Evolutionary conservation across 2,329 filamentous ascomycete species (phyloP).

Genomic region (Calonectria fujianensis): DNA sequence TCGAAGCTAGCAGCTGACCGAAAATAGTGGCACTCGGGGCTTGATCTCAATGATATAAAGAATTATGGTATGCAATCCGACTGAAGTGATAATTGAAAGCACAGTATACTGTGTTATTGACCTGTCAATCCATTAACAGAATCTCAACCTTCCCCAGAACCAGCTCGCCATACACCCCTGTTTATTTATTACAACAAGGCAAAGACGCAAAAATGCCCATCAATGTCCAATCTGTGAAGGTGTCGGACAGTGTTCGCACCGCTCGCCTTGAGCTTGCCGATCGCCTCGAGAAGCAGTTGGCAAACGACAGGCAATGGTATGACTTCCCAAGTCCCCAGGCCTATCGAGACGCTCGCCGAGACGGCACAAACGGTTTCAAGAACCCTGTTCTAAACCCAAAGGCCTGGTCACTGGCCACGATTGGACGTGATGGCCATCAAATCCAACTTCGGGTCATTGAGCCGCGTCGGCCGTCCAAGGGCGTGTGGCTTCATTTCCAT

Average conservation of each 20-base stretch:
- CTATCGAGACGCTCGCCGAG: background rate
- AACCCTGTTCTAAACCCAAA: background rate
- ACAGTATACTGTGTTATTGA: too few relatives aligned
- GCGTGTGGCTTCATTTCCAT: constrained; percentile 8
- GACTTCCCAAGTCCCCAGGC: background rate
- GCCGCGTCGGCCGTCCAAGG: background rate
- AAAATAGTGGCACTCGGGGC: too few relatives aligned
- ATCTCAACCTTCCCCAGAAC: too few relatives aligned
- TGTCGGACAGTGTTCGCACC: background rate
- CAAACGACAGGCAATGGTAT: background rate
- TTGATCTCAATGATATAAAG: too few relatives aligned
- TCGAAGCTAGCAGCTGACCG: too few relatives aligned
- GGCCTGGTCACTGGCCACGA: background rate
- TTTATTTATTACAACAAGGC: too few relatives aligned
- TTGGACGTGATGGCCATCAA: background rate
- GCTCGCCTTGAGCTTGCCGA: background rate
- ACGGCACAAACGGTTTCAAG: background rate
- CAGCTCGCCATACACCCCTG: too few relatives aligned
- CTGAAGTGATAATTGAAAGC: too few relatives aligned
- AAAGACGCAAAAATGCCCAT: background rate
- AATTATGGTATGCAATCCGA: too few relatives aligned
- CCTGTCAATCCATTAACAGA: too few relatives aligned
- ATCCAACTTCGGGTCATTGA: background rate
- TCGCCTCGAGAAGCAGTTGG: background rate
- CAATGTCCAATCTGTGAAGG: background rate